Percentiles rank a stretch among this genome's conserved stretches.
These are phyloP conservation scores for Gremmenia infestans DNA, from an alignment of 2,329 filamentous ascomycete genomes.

Conservation along the genomic window DNA sequence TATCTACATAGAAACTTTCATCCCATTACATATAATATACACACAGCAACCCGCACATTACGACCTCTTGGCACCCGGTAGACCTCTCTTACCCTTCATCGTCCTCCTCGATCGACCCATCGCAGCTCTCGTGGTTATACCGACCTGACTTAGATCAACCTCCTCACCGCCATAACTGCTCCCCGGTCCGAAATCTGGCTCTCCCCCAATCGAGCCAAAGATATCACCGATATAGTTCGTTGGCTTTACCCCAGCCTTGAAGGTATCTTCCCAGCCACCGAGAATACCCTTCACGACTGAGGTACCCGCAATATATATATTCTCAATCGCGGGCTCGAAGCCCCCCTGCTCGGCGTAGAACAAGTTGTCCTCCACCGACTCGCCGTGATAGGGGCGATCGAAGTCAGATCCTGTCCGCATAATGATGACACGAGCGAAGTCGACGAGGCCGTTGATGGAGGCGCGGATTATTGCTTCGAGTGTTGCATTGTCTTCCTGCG, in stretches of 20 bases:
- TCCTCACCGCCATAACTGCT: slow-evolving; percentile 7
- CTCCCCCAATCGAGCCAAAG: slow-evolving; percentile 61
- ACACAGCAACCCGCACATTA: not conserved
- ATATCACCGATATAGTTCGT: slow-evolving; percentile 68
- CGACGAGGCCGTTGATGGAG: slow-evolving; percentile 51
- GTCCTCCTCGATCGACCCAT: not conserved
- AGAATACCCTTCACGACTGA: slow-evolving; percentile 58
- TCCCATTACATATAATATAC: not conserved
- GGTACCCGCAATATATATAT: slow-evolving; percentile 62
- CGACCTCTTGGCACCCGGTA: not conserved
- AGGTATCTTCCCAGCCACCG: slow-evolving; percentile 55
- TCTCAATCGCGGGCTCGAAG: slow-evolving; percentile 57
- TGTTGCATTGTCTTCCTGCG: slow-evolving; percentile 68
- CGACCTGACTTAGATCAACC: not conserved
- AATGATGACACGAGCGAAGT: slow-evolving; percentile 63
- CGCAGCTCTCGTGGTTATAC: not conserved
- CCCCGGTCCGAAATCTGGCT: slow-evolving; percentile 57
- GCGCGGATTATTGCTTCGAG: slow-evolving; percentile 61
- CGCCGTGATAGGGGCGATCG: slow-evolving; percentile 59
- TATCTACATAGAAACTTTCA: no score
- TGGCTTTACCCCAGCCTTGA: slow-evolving; percentile 50
- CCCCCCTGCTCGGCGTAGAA: slow-evolving; percentile 56
- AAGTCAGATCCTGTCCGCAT: slow-evolving; percentile 68
- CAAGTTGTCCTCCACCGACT: slow-evolving; percentile 54
- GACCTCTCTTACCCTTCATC: not conserved